These are phyloP conservation scores for Phanerodontia chrysosporium DNA, from an alignment of 768 basidiomycete species.

Conservation along the genomic window DNA sequence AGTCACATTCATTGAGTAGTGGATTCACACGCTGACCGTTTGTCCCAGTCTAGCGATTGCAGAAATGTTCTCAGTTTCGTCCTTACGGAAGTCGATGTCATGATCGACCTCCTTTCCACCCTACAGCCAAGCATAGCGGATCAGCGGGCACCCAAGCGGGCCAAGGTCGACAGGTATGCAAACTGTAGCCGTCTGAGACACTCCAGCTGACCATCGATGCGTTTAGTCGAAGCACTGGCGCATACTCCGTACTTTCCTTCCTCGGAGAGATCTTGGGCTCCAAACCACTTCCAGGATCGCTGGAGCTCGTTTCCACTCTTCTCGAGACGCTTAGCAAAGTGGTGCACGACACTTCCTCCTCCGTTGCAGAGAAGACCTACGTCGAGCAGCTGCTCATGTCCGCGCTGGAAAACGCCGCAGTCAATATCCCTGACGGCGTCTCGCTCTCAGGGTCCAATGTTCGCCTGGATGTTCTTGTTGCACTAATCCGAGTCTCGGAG, in stretches of 20 bases:
- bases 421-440: conserved; percentile 34
- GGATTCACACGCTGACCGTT: too few species aligned
- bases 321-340: conserved; percentile 71
- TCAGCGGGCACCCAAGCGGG: conserved; percentile 59
- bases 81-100: conserved; percentile 47
- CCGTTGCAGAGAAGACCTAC: conserved; percentile 68
- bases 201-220: background rate
- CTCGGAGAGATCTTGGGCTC: conserved; percentile 70
- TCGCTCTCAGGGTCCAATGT: conserved; percentile 43
- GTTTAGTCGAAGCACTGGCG: conserved; percentile 19
- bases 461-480: conserved; percentile 81
- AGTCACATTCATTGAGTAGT: conserved; percentile 20
- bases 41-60: conserved; percentile 17
- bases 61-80: conserved; percentile 47
- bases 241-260: conserved; percentile 47
- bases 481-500: conserved; percentile 80
- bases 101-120: conserved; percentile 46
- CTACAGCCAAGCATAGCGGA: conserved; percentile 44
- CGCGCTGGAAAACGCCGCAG: conserved; percentile 64
- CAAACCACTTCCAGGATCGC: conserved; percentile 60
- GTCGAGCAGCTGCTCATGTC: conserved; percentile 82
- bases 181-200: background rate
- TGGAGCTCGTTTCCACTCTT: conserved; percentile 66
- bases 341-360: conserved; percentile 47
- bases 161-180: conserved; percentile 53